Base-by-base conservation (phyloP, 2,329 filamentous ascomycete genomes). In the Epichloe sibirici region DNA sequence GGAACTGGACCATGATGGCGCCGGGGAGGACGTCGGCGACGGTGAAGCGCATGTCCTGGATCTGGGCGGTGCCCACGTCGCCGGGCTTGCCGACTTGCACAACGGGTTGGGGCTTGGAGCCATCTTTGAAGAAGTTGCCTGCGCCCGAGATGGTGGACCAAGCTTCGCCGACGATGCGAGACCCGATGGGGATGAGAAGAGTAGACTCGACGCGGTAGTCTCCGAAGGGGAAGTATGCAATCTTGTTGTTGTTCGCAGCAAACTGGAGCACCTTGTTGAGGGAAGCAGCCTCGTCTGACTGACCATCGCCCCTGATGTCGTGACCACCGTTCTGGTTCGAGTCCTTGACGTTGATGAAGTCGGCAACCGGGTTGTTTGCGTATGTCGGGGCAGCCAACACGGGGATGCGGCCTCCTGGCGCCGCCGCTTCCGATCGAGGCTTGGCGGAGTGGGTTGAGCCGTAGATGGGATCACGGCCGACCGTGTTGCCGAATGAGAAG, bases 151-250 rank as follows among this genome's bases (percentile, higher is more conserved):
- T 74, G 3, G 69, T 69, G 9, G 77, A 71, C 69, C 76, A 79
- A 5, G 72, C 71, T 62, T 82, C 76, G 21, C 80, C 80, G 9
- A 79, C 68, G 28, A 83, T 72, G 2, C 70, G 69, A 4, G 76
- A 74, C 12, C 74, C 74, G 3, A 57, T 49, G 5, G 63, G 63
- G 13, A 65, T 52, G n/a, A 57, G 51, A 1, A 64, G 54, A 6
- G 62, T 65, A 9, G 57, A 60, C 34, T 63, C 57, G 17, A 65
- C 60, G 1, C 57, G 54, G 45, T 64, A 65, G 42, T 57, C 57
- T 38, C 63, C 63, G 53, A 58, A 64, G 5, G 63, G 62, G 43
- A 65, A 63, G 54, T 64, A 64, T 11, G 57, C 62, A 54, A 63
- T 59, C 54, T 61, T 62, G 42, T 55, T 51, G 15, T 54, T 48